A percentile compares a stretch with the other conserved stretches of the same genome.
Evolutionary conservation across 768 basidiomycete species (phyloP).

Genomic region (Epithele typhae): DNA sequence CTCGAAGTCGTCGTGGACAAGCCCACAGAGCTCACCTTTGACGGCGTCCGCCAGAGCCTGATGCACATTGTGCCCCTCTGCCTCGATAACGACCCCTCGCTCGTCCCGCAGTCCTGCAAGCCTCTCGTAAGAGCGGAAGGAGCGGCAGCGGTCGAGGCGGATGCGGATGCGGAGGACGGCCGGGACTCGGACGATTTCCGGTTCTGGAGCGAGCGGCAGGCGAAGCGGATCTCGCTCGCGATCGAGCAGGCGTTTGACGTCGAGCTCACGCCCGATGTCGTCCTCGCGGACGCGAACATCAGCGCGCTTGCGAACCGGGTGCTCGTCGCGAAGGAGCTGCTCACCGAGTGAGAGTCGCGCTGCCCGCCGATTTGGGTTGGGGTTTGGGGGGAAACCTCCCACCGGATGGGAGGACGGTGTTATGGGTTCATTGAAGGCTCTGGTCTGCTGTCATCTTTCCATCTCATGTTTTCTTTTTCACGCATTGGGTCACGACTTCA

Average conservation of each 20-base stretch:
- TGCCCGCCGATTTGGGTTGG: too few relatives aligned
- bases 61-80: constrained; percentile 80
- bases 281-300: constrained; percentile 92
- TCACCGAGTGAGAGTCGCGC: constrained; percentile 17
- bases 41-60: constrained; percentile 60
- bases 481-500: too few relatives aligned
- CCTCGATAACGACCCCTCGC: constrained; percentile 78
- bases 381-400: too few relatives aligned
- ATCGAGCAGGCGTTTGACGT: constrained; percentile 82
- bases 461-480: too few relatives aligned
- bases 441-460: too few relatives aligned
- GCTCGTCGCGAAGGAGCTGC: constrained; percentile 52
- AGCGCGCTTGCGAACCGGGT: constrained; percentile 82
- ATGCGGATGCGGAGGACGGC: constrained; percentile 35
- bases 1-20: constrained; percentile 83
- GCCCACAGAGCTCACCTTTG: constrained; percentile 59
- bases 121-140: too few relatives aligned
- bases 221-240: constrained; percentile 77
- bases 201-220: constrained; percentile 90
- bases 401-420: too few relatives aligned
- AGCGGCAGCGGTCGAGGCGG: too few relatives aligned
- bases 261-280: constrained; percentile 85
- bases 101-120: constrained; percentile 69
- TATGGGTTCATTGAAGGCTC: too few relatives aligned
- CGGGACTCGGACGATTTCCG: constrained; percentile 89